Evolutionary conservation across 345 rosid species (phyloP).

Genomic region (Gossypium raimondii): DNA sequence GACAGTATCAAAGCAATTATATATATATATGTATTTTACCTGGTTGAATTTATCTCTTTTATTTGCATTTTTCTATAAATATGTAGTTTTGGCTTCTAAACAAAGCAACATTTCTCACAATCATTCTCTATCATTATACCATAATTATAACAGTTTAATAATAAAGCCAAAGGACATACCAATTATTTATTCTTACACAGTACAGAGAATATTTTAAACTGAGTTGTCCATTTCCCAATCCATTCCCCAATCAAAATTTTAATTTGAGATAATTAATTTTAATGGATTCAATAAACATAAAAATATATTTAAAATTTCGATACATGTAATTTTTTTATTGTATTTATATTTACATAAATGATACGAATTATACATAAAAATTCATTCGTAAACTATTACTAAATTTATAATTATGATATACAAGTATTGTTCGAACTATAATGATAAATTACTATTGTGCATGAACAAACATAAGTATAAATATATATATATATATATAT

Average conservation of each 20-base stretch:
- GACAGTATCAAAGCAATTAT: too few species aligned
- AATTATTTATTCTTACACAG: not conserved
- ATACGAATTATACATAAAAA: too few species aligned
- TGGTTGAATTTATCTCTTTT: not conserved
- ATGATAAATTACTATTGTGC: not conserved
- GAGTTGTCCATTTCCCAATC: not conserved
- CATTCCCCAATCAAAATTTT: not conserved
- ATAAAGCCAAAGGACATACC: not conserved
- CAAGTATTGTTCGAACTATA: not conserved
- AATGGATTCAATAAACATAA: too few species aligned
- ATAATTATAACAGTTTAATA: conserved; percentile 1
- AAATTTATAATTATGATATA: too few species aligned
- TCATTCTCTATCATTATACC: conserved; percentile 3
- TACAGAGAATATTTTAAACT: not conserved
- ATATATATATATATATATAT: too few species aligned
- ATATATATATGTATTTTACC: not conserved
- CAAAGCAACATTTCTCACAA: conserved; percentile 16
- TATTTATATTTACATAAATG: too few species aligned
- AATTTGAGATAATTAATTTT: too few species aligned
- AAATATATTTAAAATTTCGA: too few species aligned
- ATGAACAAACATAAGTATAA: not conserved
- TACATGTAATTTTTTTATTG: too few species aligned
- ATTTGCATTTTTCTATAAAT: not conserved
- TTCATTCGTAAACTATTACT: too few species aligned
- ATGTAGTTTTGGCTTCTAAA: conserved; percentile 7